phyloP scores from a whole-genome alignment of 805 yeast species.

The Candida fluviatilis region DNA sequence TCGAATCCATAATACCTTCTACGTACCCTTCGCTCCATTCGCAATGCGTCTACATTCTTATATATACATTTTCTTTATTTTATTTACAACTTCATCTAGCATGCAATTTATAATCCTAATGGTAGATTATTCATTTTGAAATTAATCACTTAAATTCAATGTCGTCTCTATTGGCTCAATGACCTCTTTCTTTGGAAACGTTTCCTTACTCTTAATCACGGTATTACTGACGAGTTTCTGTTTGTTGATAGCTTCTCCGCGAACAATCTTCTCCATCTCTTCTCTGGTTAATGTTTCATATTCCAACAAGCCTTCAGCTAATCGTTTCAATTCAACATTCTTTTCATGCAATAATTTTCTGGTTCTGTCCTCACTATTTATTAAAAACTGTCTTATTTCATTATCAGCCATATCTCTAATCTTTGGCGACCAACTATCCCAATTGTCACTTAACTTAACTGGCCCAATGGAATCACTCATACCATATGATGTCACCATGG shows the following conservation, averaged over 20 bases:
- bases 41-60: no score
- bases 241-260: slow-evolving; percentile 72
- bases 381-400: slow-evolving; percentile 75
- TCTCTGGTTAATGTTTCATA: slow-evolving; percentile 91
- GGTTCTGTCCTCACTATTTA: slow-evolving; percentile 77
- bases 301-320: slow-evolving; percentile 91
- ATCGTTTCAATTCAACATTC: slow-evolving; percentile 68
- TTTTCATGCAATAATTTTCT: slow-evolving; percentile 59
- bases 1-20: no score
- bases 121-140: not conserved
- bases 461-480: slow-evolving; percentile 96
- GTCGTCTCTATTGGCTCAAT: slow-evolving; percentile 5
- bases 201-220: slow-evolving; percentile 34
- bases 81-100: not conserved
- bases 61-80: not conserved
- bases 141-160: not conserved
- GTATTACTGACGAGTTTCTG: slow-evolving; percentile 71
- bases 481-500: slow-evolving; percentile 96
- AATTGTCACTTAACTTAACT: slow-evolving; percentile 78
- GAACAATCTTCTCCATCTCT: slow-evolving; percentile 82
- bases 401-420: slow-evolving; percentile 88
- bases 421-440: slow-evolving; percentile 93
- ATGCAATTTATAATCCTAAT: not conserved
- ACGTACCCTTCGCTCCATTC: no score
- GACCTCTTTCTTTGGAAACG: slow-evolving; percentile 2